A percentile compares a stretch with the other conserved stretches of the same genome.
Evolutionary conservation across 352 stramenopile species (phyloP).

Genomic region (Pythium utonaiense): DNA sequence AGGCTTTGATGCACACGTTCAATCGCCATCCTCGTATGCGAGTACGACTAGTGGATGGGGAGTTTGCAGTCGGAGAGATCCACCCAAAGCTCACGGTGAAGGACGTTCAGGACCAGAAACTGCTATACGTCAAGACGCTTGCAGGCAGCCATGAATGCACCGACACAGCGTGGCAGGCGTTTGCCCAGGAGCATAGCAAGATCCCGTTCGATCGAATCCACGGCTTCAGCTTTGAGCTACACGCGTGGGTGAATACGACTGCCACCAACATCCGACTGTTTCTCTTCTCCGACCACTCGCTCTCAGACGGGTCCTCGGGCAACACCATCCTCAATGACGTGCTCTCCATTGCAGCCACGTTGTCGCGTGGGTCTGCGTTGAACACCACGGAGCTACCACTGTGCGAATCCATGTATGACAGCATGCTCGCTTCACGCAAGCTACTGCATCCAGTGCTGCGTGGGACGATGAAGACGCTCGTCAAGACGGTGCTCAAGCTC

Average conservation of each 20-base stretch:
- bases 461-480: neutral
- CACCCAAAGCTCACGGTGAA: neutral
- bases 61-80: neutral
- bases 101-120: neutral
- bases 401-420: neutral
- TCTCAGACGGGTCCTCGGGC: neutral
- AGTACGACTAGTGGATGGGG: neutral
- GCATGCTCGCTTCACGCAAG: neutral
- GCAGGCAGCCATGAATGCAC: neutral
- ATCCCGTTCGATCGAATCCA: neutral
- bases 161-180: neutral
- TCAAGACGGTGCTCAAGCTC: neutral
- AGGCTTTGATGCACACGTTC: constrained; percentile 2
- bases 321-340: neutral
- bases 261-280: neutral
- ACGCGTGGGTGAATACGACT: neutral
- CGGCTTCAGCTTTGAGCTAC: neutral
- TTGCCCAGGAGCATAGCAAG: neutral
- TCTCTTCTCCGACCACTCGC: neutral
- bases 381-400: neutral
- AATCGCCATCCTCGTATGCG: neutral
- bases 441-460: neutral
- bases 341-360: neutral
- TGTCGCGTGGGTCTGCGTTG: neutral
- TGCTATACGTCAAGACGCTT: neutral